Base-by-base conservation (phyloP, 345 rosid species). In the Eucalyptus tenuipes region DNA sequence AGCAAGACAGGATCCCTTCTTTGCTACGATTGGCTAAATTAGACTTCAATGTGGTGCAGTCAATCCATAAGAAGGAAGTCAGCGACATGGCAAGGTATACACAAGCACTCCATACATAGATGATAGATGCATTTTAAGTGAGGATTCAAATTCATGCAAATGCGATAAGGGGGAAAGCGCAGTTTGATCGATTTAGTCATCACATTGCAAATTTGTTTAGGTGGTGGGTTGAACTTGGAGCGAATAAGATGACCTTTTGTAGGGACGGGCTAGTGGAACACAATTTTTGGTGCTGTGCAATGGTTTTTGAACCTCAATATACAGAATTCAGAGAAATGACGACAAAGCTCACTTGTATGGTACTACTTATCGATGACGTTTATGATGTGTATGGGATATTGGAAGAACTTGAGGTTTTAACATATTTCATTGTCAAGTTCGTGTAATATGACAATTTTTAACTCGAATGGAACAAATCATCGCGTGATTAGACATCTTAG, bases 1-100 rank as follows among this genome's bases (percentile, higher is more conserved):
- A 86, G 24, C 40, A 17, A 15, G 42, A 48, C 10, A 6, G 24
- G 82, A 61, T 42, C 50, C 88, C 88, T 14, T 37, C 49, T 71
- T 86, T 88, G 55, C 87, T 88, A 18, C 20, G 2, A 40, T 86
- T 90, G 31, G 91, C 91, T 37, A 90, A 90, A 66, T 68, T 90
- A 80, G 91, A 86, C n/a, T 49, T 20, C 64, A 90, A 90, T 71
- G 13, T 55, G 37, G 84, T 90, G n/a, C 90, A 90, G 25, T 47
- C 87, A 29, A 45, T 49, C 49, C 64, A 88, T 61, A 66, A 45
- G 86, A 45, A 80, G 11, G 91, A 90, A 52, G 87, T 88, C 40
- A 61, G 85, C 42, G 22, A 88, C 4, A 33, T 90, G 48, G 79
- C 88, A 33, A 88, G 90, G 91, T 90, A 57, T n/a, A 13, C 24